Evolutionary conservation across 164 flowering plant species (phyloP).

Genomic region (Sedum album): DNA sequence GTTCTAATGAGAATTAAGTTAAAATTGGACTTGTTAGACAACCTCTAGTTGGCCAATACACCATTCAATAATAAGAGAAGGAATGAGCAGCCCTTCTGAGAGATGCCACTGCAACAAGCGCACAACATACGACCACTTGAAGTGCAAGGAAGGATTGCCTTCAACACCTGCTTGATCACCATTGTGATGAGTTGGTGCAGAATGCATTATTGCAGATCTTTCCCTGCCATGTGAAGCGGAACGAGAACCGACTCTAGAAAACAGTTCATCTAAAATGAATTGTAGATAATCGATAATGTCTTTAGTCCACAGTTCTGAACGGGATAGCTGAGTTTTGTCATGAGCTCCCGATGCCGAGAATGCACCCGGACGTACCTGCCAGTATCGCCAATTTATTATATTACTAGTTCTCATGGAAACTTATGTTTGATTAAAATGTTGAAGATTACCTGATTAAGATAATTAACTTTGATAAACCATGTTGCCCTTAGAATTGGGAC

Average conservation of each 20-base stretch:
- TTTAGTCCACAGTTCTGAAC: constrained; percentile 92
- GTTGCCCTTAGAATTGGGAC: constrained; percentile 91
- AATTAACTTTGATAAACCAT: constrained; percentile 95
- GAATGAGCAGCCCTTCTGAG: constrained; percentile 73
- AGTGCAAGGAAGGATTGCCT: constrained; percentile 65
- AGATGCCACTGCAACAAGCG: constrained; percentile 86
- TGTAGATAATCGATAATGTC: constrained; percentile 89
- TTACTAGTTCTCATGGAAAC: background rate
- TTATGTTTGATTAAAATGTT: background rate
- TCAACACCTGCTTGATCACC: constrained; percentile 44
- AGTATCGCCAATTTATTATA: constrained; percentile 13
- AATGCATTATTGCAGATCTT: constrained; percentile 50
- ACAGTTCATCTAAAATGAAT: constrained; percentile 64
- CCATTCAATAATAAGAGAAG: constrained; percentile 88
- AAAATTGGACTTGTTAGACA: background rate
- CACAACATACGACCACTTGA: constrained; percentile 93
- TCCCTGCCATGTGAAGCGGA: constrained; percentile 43
- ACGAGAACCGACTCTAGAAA: constrained; percentile 41
- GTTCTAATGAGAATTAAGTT: background rate
- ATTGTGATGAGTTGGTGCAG: constrained; percentile 45
- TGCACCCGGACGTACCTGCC: constrained; percentile 69
- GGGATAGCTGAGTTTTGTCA: constrained; percentile 60
- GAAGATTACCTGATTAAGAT: constrained; percentile 63
- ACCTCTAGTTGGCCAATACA: constrained; percentile 84
- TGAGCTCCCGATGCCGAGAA: constrained; percentile 51